Evolutionary conservation across 768 basidiomycete genomes (phyloP).

Genomic region (Gelatoporia subvermispora): DNA sequence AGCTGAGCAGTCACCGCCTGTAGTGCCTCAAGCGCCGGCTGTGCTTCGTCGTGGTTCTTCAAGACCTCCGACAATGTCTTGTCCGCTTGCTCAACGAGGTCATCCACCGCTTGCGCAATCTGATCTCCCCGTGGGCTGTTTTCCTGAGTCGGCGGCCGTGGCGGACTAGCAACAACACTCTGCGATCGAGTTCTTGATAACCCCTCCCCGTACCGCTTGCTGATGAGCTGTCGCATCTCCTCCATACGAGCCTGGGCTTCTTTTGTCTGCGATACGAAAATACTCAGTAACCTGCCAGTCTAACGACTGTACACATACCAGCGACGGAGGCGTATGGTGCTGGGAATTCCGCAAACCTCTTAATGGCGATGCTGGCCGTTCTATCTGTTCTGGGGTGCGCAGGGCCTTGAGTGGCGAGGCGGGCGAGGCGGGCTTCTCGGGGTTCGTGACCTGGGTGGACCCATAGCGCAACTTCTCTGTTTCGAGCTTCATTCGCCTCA

Average conservation of each 20-base stretch:
- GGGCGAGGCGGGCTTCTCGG: not conserved
- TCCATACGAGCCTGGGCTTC: slow-evolving; percentile 77
- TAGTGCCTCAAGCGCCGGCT: slow-evolving; percentile 36
- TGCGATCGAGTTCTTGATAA: slow-evolving; percentile 46
- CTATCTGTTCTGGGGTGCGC: slow-evolving; percentile 1
- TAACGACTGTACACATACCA: slow-evolving; percentile 37
- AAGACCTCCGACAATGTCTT: slow-evolving; percentile 45
- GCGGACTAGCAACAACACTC: slow-evolving; percentile 23
- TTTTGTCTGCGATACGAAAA: slow-evolving; percentile 47
- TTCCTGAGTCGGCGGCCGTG: slow-evolving; percentile 17
- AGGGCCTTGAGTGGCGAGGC: not conserved
- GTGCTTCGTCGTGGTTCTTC: slow-evolving; percentile 52
- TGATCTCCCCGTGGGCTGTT: slow-evolving; percentile 31
- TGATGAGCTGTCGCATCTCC: slow-evolving; percentile 77
- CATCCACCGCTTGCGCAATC: slow-evolving; percentile 43
- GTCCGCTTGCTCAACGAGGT: slow-evolving; percentile 55
- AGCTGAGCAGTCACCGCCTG: slow-evolving; percentile 42
- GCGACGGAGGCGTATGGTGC: slow-evolving; percentile 30
- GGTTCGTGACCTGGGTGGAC: not conserved
- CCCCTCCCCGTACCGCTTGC: slow-evolving; percentile 49
- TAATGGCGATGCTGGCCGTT: slow-evolving; percentile 48
- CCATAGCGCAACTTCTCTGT: slow-evolving; percentile 37
- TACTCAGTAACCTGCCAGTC: slow-evolving; percentile 1
- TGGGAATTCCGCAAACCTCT: slow-evolving; percentile 47
- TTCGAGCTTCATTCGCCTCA: slow-evolving; percentile 75